phyloP scores from a whole-genome alignment of 2,329 filamentous ascomycete genomes.

The Xylariaceae sp. region DNA sequence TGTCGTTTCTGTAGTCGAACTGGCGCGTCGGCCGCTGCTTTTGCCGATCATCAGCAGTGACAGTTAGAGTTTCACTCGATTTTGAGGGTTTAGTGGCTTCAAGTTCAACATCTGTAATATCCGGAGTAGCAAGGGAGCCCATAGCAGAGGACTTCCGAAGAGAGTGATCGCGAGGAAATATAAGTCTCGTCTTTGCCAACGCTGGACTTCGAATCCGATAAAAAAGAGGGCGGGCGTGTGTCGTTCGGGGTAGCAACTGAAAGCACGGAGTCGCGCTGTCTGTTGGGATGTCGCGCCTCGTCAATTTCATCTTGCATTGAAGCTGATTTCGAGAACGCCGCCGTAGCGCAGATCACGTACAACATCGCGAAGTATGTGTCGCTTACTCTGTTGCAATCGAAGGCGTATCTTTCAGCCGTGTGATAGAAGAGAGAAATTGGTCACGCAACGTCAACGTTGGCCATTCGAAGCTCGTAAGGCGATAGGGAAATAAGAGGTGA shows the following conservation, averaged over 20 bases:
- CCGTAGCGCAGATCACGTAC: no score
- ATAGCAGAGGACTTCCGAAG: constrained; percentile 85
- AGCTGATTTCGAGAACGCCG: constrained; percentile 72
- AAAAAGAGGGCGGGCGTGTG: constrained; percentile 73
- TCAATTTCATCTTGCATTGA: constrained; percentile 83
- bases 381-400: constrained; percentile 80
- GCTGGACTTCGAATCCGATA: constrained; percentile 70
- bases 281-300: constrained; percentile 64
- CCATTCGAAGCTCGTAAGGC: no score
- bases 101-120: constrained; percentile 58
- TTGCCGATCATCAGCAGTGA: constrained; percentile 31
- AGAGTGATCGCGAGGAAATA: constrained; percentile 86
- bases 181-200: constrained; percentile 62
- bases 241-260: constrained; percentile 48
- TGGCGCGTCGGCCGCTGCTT: no score
- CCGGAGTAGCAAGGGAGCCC: constrained; percentile 65
- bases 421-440: no score
- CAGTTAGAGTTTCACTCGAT: constrained; percentile 35
- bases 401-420: no score
- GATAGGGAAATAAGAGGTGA: no score
- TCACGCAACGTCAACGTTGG: no score
- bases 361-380: no score
- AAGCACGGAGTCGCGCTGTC: constrained; percentile 52
- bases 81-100: constrained; percentile 48
- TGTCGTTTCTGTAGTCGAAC: no score